Conservation (phyloP, 805 yeast species). For the Lipomyces sp. region DNA sequence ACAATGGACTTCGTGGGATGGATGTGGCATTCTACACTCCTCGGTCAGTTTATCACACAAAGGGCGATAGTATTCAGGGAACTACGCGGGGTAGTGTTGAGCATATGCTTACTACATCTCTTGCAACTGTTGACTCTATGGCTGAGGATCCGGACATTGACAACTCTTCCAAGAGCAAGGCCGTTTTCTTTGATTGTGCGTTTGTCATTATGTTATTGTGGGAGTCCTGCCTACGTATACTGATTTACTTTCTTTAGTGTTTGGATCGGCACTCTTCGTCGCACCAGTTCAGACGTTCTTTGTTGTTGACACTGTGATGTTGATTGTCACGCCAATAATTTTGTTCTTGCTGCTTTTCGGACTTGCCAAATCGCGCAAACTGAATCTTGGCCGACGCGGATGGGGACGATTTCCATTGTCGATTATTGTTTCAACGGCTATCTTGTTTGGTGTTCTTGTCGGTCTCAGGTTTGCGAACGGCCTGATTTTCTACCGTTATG, state of each 20-base stretch:
- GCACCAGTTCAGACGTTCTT: slow-evolving; percentile 48
- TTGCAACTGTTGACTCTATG: slow-evolving; percentile 61
- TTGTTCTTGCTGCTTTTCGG: slow-evolving; percentile 52
- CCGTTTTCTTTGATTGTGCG: slow-evolving; percentile 63
- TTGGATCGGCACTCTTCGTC: slow-evolving; percentile 34
- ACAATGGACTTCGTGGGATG: slow-evolving; percentile 75
- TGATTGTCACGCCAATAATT: slow-evolving; percentile 61
- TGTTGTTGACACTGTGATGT: slow-evolving; percentile 56
- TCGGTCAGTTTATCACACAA: slow-evolving; percentile 81
- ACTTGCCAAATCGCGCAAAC: slow-evolving; percentile 36
- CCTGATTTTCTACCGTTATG: slow-evolving; percentile 57
- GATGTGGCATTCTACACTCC: slow-evolving; percentile 91
- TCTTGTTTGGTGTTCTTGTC: slow-evolving; percentile 48
- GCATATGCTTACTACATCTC: slow-evolving; percentile 79
- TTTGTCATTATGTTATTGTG: neutral
- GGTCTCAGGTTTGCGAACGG: slow-evolving; percentile 54
- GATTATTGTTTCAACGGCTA: slow-evolving; percentile 51
- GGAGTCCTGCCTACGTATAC: neutral
- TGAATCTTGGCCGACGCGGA: slow-evolving; percentile 48
- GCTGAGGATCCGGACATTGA: slow-evolving; percentile 49
- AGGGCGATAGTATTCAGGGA: slow-evolving; percentile 67
- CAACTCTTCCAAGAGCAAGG: slow-evolving; percentile 44
- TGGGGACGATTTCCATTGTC: slow-evolving; percentile 68
- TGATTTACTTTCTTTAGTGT: slow-evolving; percentile 17
- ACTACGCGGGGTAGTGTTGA: slow-evolving; percentile 72